Base-by-base conservation (phyloP, 768 basidiomycete genomes). In the Galerina sulciceps region DNA sequence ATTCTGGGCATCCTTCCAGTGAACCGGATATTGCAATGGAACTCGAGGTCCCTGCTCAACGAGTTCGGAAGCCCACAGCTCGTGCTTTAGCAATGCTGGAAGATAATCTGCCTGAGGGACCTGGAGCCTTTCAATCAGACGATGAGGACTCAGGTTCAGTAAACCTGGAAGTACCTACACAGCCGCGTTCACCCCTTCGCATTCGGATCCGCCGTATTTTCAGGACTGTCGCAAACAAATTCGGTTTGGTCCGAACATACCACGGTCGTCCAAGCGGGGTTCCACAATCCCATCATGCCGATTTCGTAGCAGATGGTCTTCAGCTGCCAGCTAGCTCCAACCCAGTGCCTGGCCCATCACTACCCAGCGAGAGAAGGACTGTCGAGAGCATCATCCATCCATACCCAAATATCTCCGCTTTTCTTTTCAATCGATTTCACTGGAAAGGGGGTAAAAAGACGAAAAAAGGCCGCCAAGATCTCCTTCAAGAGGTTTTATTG, bases 361-460 rank as follows among this genome's bases (percentile, higher is more conserved):
- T 43, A 41, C 14, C n/a, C 17, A 13, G 15, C 13, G 45, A 55
- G 44, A 10, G 4, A 13, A 46, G 43, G 42, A 59, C 37, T 36
- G 35, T 60, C 31, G 31, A 50, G 34, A 42, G 55, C 23, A 66
- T 68, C 53, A 68, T 68, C 49, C 57, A 59, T 57, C 68, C 67
- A 8, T 69, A 71, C 51, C 68, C 63, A 4, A 69, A 68, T 46
- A 18, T 62, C 9, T 65, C 59, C 11, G 59, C 67, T 0, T 69
- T 69, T 49, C 43, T 63, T n/a, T 63, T 67, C 53, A 69, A 69
- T 35, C 46, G 59, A 31, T 65, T 61, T 58, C 59, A 59, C 54
- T 66, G 65, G 67, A 59, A 65, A 10, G 63, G 61, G 8, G 57
- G 60, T 8, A 58, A 57, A 36, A 60, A 65, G 31, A 65, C 63